Evolutionary conservation across 2,329 filamentous ascomycete genomes (phyloP), one percentile per base, ranked within the genome.

Genomic region (Laburnicola sp.): DNA sequence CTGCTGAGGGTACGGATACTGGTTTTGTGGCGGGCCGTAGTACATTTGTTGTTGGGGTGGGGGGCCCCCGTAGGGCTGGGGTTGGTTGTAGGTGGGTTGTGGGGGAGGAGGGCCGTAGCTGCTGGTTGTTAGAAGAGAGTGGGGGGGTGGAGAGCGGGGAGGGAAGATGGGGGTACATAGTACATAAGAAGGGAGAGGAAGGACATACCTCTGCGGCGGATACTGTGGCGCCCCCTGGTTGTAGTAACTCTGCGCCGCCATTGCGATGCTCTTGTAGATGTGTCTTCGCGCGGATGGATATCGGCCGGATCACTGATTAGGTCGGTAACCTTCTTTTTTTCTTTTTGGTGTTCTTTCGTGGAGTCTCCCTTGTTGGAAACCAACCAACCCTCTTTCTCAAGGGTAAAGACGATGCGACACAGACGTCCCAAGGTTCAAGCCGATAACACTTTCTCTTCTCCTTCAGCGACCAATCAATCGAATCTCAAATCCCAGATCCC

Each of bases 241-340:
- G 59, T 74, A 74, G 55, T 73, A 73, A 36, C 64, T 58, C 57
- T 73, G 64, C 7, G 69, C 62, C n/a, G 71, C 68, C 72, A 74
- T 73, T 16, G 7, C 28, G 28, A 32, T 36, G 39, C 27, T 26
- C 36, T 35, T 10, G 23, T 23, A 34, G n/a, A n/a, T 11, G n/a
- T 9, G 41, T 23, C 8, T 45, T 21, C 10, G n/a, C 8, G 41
- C 16, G 25, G 32, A 6, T 28, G 16, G 16, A 16, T 16, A 16
- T 16, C 16, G 16, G 16, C 16, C 16, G 16, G 16, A 16, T 16
- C 16, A 16, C 16, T 40, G 22, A 9, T 16, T 35, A 21, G 26
- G 8, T 30, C 10, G 9, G 39, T 28, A 22, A 30, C 23, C 3
- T 8, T 36, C n/a, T 36, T 21, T 45, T 34, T 26, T 35, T 3